phyloP scores from a whole-genome alignment of 768 basidiomycete genomes.

The Macrocybe gigantea region DNA sequence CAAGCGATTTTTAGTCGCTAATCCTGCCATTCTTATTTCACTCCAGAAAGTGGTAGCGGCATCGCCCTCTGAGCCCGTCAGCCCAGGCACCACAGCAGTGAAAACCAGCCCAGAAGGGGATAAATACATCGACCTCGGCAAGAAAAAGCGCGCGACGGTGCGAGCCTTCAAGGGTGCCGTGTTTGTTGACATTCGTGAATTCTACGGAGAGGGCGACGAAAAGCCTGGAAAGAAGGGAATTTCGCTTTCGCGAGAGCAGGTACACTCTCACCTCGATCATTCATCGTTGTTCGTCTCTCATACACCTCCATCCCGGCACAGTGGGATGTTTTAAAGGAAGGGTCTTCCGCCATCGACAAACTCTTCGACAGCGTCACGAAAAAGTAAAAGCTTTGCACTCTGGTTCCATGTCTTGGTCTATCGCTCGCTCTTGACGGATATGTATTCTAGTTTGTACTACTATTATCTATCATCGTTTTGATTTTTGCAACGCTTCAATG shows the following conservation, averaged over 20 bases:
- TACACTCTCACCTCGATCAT: conserved; percentile 17
- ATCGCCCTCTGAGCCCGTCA: conserved; percentile 11
- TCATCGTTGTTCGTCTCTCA: not conserved
- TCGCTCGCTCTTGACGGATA: no score
- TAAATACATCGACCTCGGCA: conserved; percentile 65
- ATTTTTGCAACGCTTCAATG: no score
- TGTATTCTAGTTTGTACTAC: no score
- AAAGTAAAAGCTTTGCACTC: conserved; percentile 13
- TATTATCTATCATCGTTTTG: no score
- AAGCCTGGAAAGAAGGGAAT: conserved; percentile 85
- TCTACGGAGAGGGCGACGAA: conserved; percentile 49
- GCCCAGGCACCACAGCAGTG: not conserved
- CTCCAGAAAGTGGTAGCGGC: conserved; percentile 10
- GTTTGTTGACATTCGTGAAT: conserved; percentile 72
- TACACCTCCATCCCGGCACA: conserved; percentile 15
- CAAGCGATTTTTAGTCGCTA: not conserved
- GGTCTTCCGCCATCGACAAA: conserved; percentile 41
- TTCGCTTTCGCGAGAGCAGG: conserved; percentile 60
- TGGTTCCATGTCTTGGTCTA: no score
- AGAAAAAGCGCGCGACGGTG: conserved; percentile 64
- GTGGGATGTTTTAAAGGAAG: conserved; percentile 54
- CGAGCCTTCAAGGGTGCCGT: conserved; percentile 41
- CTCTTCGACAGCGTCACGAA: conserved; percentile 33
- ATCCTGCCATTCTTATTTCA: conserved; percentile 4
- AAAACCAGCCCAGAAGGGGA: conserved; percentile 32